phyloP scores from a whole-genome alignment of 1,139 yeast species.

The Hansenula lynferdii region DNA sequence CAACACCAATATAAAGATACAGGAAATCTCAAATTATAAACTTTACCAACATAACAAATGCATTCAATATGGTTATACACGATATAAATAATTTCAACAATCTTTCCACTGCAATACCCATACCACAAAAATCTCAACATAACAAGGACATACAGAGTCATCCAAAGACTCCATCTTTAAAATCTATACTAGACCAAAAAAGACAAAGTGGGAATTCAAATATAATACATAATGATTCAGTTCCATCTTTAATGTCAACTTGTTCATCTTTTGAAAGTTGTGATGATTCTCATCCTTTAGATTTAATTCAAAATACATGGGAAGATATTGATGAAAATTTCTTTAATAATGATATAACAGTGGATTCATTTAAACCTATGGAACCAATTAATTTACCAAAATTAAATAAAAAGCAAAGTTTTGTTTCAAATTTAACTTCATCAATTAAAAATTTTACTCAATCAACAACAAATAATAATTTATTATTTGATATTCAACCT shows the following conservation, averaged over 20 bases:
- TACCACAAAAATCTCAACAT: slow-evolving; percentile 10
- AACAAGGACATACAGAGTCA: background rate
- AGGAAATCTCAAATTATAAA: too few species aligned
- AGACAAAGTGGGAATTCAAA: too few species aligned
- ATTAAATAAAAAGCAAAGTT: slow-evolving; percentile 9
- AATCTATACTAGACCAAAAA: slow-evolving; percentile 19
- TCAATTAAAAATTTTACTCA: slow-evolving; percentile 15
- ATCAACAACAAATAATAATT: slow-evolving; percentile 12
- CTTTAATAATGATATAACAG: slow-evolving; percentile 8
- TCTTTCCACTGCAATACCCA: slow-evolving; percentile 10
- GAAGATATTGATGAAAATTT: slow-evolving; percentile 21
- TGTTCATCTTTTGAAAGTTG: slow-evolving; percentile 12
- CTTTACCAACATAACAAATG: too few species aligned
- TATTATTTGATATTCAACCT: slow-evolving; percentile 21
- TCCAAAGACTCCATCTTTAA: slow-evolving; percentile 19
- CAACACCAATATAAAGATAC: too few species aligned
- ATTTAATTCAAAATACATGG: slow-evolving; percentile 11
- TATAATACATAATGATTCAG: too few species aligned
- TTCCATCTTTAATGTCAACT: slow-evolving; percentile 7
- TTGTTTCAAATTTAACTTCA: slow-evolving; percentile 19
- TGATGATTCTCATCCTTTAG: slow-evolving; percentile 19
- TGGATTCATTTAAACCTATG: slow-evolving; percentile 5
- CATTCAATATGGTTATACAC: too few species aligned
- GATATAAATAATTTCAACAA: background rate
- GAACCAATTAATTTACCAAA: slow-evolving; percentile 8